A percentile compares a stretch with the other conserved stretches of the same genome.
Evolutionary conservation across 2,329 filamentous ascomycete species (phyloP).

Genomic region (Phoma sp.): DNA sequence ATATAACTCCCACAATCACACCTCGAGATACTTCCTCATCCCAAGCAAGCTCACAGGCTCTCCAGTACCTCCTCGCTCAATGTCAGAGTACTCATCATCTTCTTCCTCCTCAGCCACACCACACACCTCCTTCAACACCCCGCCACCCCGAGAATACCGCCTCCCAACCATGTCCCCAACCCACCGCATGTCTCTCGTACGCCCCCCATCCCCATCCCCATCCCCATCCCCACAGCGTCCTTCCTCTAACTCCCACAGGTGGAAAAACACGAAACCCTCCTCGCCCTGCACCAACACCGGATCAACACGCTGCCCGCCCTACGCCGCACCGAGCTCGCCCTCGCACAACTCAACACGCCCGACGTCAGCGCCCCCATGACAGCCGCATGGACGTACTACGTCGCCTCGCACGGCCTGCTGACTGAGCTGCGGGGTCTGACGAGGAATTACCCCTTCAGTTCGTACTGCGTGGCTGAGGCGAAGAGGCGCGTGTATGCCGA

Average conservation of each 20-base stretch:
- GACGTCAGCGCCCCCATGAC: slow-evolving; percentile 73
- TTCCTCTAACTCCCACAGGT: slow-evolving; percentile 35
- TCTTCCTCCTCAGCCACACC: slow-evolving; percentile 25
- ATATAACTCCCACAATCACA: not conserved
- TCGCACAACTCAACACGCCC: slow-evolving; percentile 63
- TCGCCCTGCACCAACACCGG: slow-evolving; percentile 69
- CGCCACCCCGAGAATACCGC: slow-evolving; percentile 33
- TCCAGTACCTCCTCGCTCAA: not conserved
- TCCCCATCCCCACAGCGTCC: not conserved
- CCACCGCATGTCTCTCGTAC: slow-evolving; percentile 35
- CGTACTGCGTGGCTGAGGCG: slow-evolving; percentile 69
- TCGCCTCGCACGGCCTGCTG: slow-evolving; percentile 72
- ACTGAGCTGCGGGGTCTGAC: slow-evolving; percentile 73
- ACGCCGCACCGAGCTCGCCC: slow-evolving; percentile 72
- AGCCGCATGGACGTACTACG: slow-evolving; percentile 73
- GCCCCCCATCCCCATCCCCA: too few species aligned
- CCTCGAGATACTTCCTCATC: not conserved
- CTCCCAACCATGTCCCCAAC: slow-evolving; percentile 36
- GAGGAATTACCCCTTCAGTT: slow-evolving; percentile 69
- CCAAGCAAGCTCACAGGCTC: not conserved
- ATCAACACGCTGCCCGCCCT: slow-evolving; percentile 77
- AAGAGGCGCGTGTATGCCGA: slow-evolving; percentile 68
- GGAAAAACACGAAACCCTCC: slow-evolving; percentile 63
- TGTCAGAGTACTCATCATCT: not conserved
- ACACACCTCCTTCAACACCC: slow-evolving; percentile 33